A percentile compares a stretch with the other conserved stretches of the same genome.
These are phyloP conservation scores for Boletellus sp. DNA, from an alignment of 768 basidiomycete species.

Conservation along the genomic window DNA sequence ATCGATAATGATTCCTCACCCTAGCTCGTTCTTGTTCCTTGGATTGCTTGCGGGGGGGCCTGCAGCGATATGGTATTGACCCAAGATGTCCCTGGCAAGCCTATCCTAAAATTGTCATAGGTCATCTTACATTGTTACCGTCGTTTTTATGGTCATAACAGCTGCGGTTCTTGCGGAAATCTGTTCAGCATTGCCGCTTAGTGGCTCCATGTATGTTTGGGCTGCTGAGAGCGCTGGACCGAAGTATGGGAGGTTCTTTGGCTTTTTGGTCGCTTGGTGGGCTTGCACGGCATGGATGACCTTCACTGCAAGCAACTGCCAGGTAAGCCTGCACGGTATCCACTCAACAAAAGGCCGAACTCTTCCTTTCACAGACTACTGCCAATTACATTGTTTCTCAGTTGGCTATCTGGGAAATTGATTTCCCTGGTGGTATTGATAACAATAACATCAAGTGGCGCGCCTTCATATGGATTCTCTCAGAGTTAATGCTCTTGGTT, in stretches of 20 bases:
- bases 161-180: slow-evolving; percentile 86
- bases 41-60: slow-evolving; percentile 85
- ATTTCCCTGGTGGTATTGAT: slow-evolving; percentile 77
- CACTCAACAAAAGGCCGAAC: background rate
- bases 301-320: slow-evolving; percentile 83
- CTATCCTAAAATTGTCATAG: slow-evolving; percentile 37
- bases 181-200: slow-evolving; percentile 82
- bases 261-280: slow-evolving; percentile 93
- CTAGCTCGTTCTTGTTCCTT: slow-evolving; percentile 72
- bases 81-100: background rate
- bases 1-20: background rate
- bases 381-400: slow-evolving; percentile 90
- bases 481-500: slow-evolving; percentile 66
- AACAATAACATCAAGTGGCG: slow-evolving; percentile 81
- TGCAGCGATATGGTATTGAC: slow-evolving; percentile 69
- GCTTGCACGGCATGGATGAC: slow-evolving; percentile 96
- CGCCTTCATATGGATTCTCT: slow-evolving; percentile 78
- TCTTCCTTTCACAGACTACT: slow-evolving; percentile 52
- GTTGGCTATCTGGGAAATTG: slow-evolving; percentile 70
- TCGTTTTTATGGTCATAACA: slow-evolving; percentile 85
- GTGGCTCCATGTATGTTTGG: slow-evolving; percentile 94
- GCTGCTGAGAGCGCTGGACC: slow-evolving; percentile 89
- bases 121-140: slow-evolving; percentile 80
- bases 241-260: slow-evolving; percentile 81
- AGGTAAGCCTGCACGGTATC: slow-evolving; percentile 47